Percentiles rank a stretch among this genome's conserved stretches.
Conservation (phyloP, 2,329 filamentous ascomycete species). For the Fusarium neocosmosporiellum region DNA sequence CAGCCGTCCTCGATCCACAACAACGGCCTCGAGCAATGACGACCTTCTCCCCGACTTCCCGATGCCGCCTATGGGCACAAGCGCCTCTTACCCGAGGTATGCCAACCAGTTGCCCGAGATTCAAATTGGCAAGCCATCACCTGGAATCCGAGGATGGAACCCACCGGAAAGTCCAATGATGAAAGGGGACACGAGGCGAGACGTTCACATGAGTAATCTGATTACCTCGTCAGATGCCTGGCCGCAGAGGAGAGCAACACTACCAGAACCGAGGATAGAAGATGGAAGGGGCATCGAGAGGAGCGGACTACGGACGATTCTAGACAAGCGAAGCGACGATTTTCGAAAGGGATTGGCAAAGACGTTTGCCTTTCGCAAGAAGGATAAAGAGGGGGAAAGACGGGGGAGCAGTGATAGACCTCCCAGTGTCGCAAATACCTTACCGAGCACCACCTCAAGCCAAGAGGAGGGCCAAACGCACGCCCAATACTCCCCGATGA, state of each 20-base stretch:
- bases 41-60: constrained; percentile 54
- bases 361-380: constrained; percentile 62
- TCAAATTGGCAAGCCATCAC: constrained; percentile 2
- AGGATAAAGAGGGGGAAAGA: constrained; percentile 55
- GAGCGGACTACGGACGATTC: constrained; percentile 61
- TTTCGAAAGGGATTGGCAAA: constrained; percentile 65
- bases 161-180: constrained; percentile 18
- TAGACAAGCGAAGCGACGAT: constrained; percentile 68
- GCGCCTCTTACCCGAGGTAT: constrained; percentile 57
- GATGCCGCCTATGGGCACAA: constrained; percentile 48
- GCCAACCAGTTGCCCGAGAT: constrained; percentile 43
- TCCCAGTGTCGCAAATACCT: constrained; percentile 36
- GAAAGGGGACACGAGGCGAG: constrained; percentile 32
- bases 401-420: constrained; percentile 32
- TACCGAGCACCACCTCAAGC: constrained; percentile 18
- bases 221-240: constrained; percentile 50
- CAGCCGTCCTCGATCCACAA: constrained; percentile 50
- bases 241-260: constrained; percentile 55
- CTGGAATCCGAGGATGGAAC: constrained; percentile 15
- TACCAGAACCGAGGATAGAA: constrained; percentile 53
- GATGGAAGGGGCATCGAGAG: constrained; percentile 66
- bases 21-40: constrained; percentile 53
- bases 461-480: constrained; percentile 24
- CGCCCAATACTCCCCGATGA: constrained; percentile 16
- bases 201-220: constrained; percentile 45